phyloP scores from a whole-genome alignment of 2,329 filamentous ascomycete genomes.

The Apiospora malaysiana region DNA sequence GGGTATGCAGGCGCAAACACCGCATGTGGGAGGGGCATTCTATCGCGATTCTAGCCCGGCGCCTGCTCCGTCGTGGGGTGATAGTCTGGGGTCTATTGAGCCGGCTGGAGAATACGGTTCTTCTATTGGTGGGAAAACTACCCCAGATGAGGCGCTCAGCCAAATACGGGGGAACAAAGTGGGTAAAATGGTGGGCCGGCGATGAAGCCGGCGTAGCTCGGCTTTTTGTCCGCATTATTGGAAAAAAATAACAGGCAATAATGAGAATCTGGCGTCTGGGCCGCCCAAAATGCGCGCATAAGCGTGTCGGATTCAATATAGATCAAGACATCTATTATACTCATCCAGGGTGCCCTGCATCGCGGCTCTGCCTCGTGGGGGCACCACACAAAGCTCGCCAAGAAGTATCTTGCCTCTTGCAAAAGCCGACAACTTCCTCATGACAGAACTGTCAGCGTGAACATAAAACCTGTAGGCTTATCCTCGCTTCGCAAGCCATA shows the following conservation, averaged over 20 bases:
- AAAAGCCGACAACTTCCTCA: neutral
- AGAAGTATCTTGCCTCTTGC: neutral
- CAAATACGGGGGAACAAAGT: neutral
- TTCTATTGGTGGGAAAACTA: slow-evolving; percentile 16
- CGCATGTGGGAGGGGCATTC: slow-evolving; percentile 3
- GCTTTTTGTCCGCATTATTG: neutral
- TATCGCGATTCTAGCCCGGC: slow-evolving; percentile 5
- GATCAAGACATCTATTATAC: no score
- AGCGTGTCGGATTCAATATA: neutral
- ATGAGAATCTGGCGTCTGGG: neutral
- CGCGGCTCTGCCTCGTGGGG: neutral
- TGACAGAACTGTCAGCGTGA: no score
- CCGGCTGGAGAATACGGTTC: neutral
- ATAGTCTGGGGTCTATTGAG: slow-evolving; percentile 10
- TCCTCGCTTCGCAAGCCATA: neutral
- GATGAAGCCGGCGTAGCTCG: neutral
- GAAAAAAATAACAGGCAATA: no score
- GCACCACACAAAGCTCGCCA: neutral
- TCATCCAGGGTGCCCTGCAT: neutral
- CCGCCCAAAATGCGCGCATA: neutral
- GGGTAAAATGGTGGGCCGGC: neutral
- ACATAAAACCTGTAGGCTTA: neutral
- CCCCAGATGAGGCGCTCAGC: neutral
- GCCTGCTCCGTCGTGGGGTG: slow-evolving; percentile 3
- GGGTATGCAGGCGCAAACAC: neutral